Conservation (phyloP, 148 eudicot species). For the Chenopodium berlandieri region DNA sequence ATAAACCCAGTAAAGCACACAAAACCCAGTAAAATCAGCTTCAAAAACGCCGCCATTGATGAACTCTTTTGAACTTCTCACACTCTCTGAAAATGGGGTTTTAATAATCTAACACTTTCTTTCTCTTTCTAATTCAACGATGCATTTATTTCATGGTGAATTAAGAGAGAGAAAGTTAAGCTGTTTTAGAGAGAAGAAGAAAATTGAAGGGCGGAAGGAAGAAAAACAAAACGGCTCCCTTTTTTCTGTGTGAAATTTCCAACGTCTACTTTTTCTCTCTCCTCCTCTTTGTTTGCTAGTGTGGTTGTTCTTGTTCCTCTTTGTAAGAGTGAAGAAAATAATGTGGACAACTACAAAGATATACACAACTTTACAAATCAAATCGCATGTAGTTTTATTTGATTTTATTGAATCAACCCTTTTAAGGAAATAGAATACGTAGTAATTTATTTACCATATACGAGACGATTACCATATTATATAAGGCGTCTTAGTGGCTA, state of each 20-base stretch:
- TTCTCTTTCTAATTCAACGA: background rate
- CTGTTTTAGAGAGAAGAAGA: background rate
- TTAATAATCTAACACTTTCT: background rate
- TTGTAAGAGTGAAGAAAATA: background rate
- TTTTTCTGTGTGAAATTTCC: background rate
- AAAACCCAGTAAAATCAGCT: conserved; percentile 10
- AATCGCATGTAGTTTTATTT: background rate
- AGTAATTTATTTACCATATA: too few species aligned
- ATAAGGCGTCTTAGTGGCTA: background rate
- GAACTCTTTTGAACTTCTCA: background rate
- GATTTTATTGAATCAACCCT: background rate
- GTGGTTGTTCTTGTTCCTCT: background rate
- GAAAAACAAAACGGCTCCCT: background rate
- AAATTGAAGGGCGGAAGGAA: background rate
- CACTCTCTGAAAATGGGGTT: background rate
- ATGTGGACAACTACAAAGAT: background rate
- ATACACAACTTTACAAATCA: background rate
- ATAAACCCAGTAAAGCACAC: conserved; percentile 28
- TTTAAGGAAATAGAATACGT: too few species aligned
- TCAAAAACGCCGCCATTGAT: conserved; percentile 11
- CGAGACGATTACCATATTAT: background rate
- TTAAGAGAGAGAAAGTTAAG: background rate
- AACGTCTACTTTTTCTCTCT: conserved; percentile 7
- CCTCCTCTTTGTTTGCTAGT: background rate
- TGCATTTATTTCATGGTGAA: background rate